Percentiles rank a stretch among this genome's conserved stretches.
Evolutionary conservation across 2,329 filamentous ascomycete species (phyloP).

Genomic region (Monosporascus cannonballus): DNA sequence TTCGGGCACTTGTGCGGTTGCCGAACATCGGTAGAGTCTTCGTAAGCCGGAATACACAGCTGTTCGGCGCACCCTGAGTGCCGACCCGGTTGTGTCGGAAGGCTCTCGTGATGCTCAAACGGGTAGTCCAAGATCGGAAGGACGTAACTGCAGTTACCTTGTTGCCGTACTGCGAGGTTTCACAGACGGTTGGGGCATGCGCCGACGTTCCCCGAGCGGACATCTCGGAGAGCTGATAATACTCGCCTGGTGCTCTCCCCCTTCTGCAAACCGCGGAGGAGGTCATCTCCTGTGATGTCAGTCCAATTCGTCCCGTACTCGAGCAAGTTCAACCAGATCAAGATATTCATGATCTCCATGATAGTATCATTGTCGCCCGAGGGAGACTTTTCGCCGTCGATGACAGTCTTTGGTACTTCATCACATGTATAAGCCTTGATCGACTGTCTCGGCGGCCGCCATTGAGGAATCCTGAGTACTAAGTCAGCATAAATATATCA

Average conservation of each 20-base stretch:
- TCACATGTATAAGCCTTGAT: no score
- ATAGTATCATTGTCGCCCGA: not conserved
- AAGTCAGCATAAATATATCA: no score
- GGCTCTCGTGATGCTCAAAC: not conserved
- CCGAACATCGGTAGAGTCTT: not conserved
- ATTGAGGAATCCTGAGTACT: no score
- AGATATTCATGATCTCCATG: not conserved
- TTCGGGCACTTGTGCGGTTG: not conserved
- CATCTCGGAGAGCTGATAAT: not conserved
- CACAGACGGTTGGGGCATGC: not conserved
- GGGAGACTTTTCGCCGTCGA: not conserved
- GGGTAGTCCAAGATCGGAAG: not conserved
- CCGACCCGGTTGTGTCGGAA: not conserved
- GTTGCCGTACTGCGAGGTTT: not conserved
- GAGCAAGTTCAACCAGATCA: not conserved
- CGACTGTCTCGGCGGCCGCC: no score
- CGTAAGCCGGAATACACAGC: not conserved
- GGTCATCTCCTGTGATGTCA: no score
- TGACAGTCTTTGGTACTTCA: no score
- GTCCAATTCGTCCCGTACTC: no score
- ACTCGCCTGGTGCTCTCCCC: not conserved
- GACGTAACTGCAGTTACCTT: not conserved
- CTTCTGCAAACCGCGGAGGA: not conserved
- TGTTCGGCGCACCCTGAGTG: not conserved
- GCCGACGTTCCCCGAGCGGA: not conserved